A percentile compares a stretch with the other conserved stretches of the same genome.
These are phyloP conservation scores for Kockiozyma suomiensis DNA, from an alignment of 805 yeast species.

Conservation along the genomic window DNA sequence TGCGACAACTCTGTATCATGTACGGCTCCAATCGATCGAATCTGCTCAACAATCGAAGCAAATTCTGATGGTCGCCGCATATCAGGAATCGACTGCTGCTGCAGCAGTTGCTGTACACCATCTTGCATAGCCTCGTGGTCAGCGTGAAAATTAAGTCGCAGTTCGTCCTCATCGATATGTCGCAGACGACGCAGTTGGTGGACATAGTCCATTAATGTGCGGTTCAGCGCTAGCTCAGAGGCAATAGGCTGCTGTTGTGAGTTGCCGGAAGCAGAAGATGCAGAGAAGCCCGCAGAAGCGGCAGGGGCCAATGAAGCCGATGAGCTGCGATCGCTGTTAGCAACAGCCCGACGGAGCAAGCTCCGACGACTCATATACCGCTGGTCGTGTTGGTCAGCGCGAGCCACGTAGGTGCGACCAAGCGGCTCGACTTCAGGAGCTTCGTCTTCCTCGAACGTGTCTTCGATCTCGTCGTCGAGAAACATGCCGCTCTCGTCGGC, in stretches of 20 bases:
- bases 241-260: neutral
- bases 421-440: constrained; percentile 25
- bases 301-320: neutral
- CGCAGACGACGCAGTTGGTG: constrained; percentile 36
- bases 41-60: constrained; percentile 22
- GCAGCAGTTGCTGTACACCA: neutral
- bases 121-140: neutral
- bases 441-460: constrained; percentile 7
- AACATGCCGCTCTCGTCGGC: neutral
- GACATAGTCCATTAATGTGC: constrained; percentile 23
- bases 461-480: neutral
- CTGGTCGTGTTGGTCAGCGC: constrained; percentile 5
- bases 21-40: constrained; percentile 18
- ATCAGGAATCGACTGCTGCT: neutral
- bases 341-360: neutral
- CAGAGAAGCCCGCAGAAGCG: neutral
- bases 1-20: constrained; percentile 16
- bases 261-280: neutral
- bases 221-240: constrained; percentile 22
- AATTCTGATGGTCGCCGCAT: constrained; percentile 11
- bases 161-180: constrained; percentile 28
- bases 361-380: constrained; percentile 6
- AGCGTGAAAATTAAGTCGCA: neutral
- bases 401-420: constrained; percentile 25
- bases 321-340: neutral